Conservation (phyloP, 1,284 basidiomycete species). For the Rhodofomes roseus region DNA sequence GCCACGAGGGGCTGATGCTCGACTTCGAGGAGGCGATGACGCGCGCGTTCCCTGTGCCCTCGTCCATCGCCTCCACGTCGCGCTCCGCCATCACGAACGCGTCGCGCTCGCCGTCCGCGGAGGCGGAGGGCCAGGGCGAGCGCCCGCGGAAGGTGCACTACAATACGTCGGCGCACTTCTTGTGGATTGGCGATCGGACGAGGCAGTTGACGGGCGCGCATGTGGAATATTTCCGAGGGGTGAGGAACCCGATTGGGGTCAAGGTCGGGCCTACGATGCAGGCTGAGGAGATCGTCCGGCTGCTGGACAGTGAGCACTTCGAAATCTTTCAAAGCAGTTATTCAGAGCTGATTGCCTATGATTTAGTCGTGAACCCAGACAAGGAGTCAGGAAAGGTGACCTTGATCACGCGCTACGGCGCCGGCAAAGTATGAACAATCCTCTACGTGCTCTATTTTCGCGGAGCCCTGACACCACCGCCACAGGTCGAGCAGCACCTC, state of each 20-base stretch:
- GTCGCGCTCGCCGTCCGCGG: conserved; percentile 5
- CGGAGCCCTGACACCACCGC: background rate
- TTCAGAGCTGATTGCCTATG: background rate
- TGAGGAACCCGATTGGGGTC: conserved; percentile 94
- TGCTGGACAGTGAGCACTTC: conserved; percentile 68
- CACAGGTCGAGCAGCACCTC: conserved; percentile 73
- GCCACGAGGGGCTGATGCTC: conserved; percentile 93
- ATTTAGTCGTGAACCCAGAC: conserved; percentile 82
- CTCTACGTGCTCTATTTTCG: background rate
- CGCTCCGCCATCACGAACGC: conserved; percentile 13
- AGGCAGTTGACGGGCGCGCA: conserved; percentile 91
- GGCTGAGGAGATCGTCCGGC: conserved; percentile 72
- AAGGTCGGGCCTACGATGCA: conserved; percentile 93
- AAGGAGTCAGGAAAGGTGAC: conserved; percentile 84
- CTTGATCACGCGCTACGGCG: conserved; percentile 92
- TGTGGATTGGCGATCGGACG: conserved; percentile 99
- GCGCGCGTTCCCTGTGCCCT: conserved; percentile 48
- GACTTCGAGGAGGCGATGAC: conserved; percentile 94
- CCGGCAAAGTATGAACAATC: conserved; percentile 59
- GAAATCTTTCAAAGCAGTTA: background rate
- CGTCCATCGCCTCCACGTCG: conserved; percentile 27
- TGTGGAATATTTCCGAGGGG: conserved; percentile 93
- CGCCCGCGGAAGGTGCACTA: conserved; percentile 49
- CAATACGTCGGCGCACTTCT: conserved; percentile 88
- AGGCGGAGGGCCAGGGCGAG: background rate